A percentile compares a stretch with the other conserved stretches of the same genome.
phyloP scores from a whole-genome alignment of 495 filamentous ascomycete species.

The Aspergillus mulundensis region DNA sequence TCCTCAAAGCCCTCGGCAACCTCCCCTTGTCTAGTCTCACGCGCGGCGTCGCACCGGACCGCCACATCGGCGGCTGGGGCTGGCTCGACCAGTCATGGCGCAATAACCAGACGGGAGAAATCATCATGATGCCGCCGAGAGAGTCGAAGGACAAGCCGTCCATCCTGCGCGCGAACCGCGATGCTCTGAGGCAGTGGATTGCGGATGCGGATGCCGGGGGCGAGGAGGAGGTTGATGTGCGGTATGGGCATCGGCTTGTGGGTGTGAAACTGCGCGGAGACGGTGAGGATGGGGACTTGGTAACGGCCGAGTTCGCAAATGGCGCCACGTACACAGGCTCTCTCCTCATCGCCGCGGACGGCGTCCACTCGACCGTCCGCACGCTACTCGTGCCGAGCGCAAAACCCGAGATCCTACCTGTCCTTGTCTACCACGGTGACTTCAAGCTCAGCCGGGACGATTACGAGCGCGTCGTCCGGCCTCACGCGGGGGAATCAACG shows the following conservation, averaged over 20 bases:
- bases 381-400: background rate
- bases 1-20: conserved; percentile 9
- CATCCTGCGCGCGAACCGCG: conserved; percentile 13
- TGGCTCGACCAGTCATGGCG: conserved; percentile 8
- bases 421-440: conserved; percentile 12
- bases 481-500: conserved; percentile 1
- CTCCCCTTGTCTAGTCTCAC: conserved; percentile 3
- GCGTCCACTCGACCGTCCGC: conserved; percentile 10
- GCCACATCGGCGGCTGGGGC: conserved; percentile 13
- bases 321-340: conserved; percentile 6
- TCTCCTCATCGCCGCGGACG: conserved; percentile 11
- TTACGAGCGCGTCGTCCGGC: conserved; percentile 2
- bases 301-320: conserved; percentile 8
- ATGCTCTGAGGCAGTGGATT: conserved; percentile 13
- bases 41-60: conserved; percentile 10
- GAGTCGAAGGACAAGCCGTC: background rate
- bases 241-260: conserved; percentile 11
- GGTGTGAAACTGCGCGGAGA: background rate
- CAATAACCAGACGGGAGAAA: background rate
- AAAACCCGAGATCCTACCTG: conserved; percentile 4
- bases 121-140: background rate
- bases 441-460: conserved; percentile 3
- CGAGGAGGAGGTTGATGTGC: conserved; percentile 10
- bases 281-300: background rate
- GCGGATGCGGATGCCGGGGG: background rate